A percentile compares a stretch with the other conserved stretches of the same genome.
Evolutionary conservation across 2,329 filamentous ascomycete species (phyloP).

Genomic region (Stagonosporopsis tanaceti): DNA sequence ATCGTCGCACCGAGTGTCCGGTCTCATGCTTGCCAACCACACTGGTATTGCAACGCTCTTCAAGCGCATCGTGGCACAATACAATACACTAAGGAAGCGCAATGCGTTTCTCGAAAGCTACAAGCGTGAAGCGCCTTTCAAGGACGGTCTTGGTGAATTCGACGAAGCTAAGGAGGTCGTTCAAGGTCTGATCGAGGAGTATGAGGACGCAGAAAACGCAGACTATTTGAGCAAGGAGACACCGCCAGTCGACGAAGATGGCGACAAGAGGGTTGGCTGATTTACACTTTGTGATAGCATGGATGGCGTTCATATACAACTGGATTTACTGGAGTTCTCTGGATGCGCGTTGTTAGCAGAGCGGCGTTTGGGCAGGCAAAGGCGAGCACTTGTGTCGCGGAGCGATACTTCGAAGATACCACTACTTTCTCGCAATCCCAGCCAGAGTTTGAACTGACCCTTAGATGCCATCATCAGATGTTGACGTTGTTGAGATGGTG

Average conservation of each 20-base stretch:
- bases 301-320: constrained; percentile 16
- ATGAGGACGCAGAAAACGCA: constrained; percentile 90
- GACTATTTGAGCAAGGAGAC: constrained; percentile 84
- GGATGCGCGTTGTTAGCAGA: constrained; percentile 5
- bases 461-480: not conserved
- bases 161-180: constrained; percentile 94
- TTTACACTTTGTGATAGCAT: constrained; percentile 1
- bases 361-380: constrained; percentile 21
- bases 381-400: constrained; percentile 14
- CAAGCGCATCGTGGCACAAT: constrained; percentile 90
- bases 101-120: constrained; percentile 97
- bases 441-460: not conserved
- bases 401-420: constrained; percentile 26
- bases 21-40: constrained; percentile 97
- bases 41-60: constrained; percentile 97
- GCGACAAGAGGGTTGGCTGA: constrained; percentile 40
- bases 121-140: constrained; percentile 93
- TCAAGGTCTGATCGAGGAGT: constrained; percentile 88
- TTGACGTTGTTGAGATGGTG: not conserved
- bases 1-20: constrained; percentile 92
- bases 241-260: constrained; percentile 48
- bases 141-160: constrained; percentile 91
- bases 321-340: constrained; percentile 20
- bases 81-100: constrained; percentile 91
- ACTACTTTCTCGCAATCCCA: constrained; percentile 18